Evolutionary conservation across 495 filamentous ascomycete genomes (phyloP).

Genomic region (Penicillium ucsense): DNA sequence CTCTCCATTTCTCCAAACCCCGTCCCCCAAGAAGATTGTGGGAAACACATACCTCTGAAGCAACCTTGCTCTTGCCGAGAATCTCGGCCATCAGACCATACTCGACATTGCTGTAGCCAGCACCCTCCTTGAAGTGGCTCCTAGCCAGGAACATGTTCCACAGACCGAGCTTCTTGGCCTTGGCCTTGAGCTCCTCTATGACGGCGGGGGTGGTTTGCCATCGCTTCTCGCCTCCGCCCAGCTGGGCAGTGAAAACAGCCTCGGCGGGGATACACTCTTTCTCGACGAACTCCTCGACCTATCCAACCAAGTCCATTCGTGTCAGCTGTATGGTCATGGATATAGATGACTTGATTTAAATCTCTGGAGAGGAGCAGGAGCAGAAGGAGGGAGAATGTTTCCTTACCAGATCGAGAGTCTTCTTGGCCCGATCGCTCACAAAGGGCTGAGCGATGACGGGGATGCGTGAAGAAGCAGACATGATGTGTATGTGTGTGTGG

Average conservation of each 20-base stretch:
- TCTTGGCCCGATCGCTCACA: conserved; percentile 74
- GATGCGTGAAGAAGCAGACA: conserved; percentile 55
- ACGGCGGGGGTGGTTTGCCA: conserved; percentile 71
- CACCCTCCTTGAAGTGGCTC: conserved; percentile 88
- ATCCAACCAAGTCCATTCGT: neutral
- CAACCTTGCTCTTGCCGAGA: conserved; percentile 67
- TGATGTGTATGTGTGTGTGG: conserved; percentile 15
- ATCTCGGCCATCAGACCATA: conserved; percentile 91
- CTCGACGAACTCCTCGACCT: conserved; percentile 94
- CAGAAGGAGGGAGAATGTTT: neutral
- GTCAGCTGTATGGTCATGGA: neutral
- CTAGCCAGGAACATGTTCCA: conserved; percentile 98
- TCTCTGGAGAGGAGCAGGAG: neutral
- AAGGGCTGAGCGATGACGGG: conserved; percentile 54
- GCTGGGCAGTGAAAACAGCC: conserved; percentile 63
- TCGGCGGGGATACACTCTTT: conserved; percentile 90
- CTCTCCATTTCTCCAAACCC: neutral
- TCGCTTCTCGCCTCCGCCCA: conserved; percentile 63
- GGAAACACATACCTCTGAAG: conserved; percentile 50
- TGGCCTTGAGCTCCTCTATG: conserved; percentile 79
- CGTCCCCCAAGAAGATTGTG: neutral
- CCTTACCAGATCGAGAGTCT: conserved; percentile 55
- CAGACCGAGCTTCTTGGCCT: conserved; percentile 73
- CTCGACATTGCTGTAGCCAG: conserved; percentile 83
- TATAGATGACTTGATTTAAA: neutral